These are phyloP conservation scores for Aspergillus calidoustus DNA, from an alignment of 2,329 filamentous ascomycete genomes.

Conservation along the genomic window DNA sequence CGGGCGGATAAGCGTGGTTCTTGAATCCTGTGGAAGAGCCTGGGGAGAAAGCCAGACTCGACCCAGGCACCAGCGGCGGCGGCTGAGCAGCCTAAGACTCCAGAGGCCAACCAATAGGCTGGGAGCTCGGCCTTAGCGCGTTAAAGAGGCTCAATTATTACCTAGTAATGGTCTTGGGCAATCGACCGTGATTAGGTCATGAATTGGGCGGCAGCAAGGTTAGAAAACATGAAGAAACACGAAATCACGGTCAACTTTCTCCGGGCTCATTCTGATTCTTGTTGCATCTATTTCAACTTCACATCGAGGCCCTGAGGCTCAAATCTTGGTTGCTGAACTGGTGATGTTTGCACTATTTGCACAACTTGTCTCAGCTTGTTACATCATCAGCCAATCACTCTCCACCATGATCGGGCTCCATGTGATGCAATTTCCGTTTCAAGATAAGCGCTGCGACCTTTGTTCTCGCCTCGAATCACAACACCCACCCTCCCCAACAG, in stretches of 20 bases:
- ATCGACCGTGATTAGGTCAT: neutral
- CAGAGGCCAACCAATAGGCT: neutral
- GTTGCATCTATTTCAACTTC: neutral
- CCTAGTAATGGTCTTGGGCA: neutral
- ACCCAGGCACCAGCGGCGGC: conserved; percentile 10
- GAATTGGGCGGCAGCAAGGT: neutral
- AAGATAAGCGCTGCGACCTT: neutral
- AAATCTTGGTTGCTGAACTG: neutral
- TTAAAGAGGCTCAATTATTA: conserved; percentile 4
- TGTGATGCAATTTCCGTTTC: neutral
- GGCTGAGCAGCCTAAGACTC: conserved; percentile 7
- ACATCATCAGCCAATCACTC: neutral
- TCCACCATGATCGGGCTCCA: neutral
- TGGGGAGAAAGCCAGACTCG: neutral
- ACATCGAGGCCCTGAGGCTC: neutral
- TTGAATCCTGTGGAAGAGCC: neutral
- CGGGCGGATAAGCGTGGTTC: conserved; percentile 9
- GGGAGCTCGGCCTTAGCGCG: neutral
- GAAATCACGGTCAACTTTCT: neutral
- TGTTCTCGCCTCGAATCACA: neutral
- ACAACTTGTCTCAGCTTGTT: neutral
- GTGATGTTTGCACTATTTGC: neutral
- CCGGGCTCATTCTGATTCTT: neutral
- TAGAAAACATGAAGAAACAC: neutral
- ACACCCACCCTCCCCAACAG: neutral